Base-by-base conservation (phyloP, 495 filamentous ascomycete genomes). In the Neurospora hispaniola region DNA sequence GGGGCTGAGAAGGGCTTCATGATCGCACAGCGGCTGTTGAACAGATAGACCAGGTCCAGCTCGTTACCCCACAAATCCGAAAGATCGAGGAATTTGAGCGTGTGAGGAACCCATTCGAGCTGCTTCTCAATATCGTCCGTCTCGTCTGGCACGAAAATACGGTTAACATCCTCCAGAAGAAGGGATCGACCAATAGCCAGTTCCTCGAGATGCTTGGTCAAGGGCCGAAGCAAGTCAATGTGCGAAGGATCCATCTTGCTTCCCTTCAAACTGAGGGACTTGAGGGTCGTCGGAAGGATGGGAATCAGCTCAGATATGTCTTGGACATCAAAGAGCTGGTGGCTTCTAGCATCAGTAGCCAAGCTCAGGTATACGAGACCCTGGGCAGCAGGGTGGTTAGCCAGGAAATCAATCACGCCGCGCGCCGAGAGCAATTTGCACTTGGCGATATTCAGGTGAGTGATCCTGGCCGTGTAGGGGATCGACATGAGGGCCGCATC, bases 131-230 rank as follows among this genome's bases (percentile, higher is more conserved):
- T 71, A 42, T 79, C 73, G 39, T 74, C 71, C 31, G 73, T 62
- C 70, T 86, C 84, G 43, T 86, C 85, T 0, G 84, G 84, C 6
- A 84, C 75, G 69, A 90, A 86, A 0, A 91, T 79, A 12, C 79
- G 80, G 72, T 92, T 90, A 72, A 97, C 80, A 69, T 94, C 90
- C 35, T 81, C 77, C 8, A 91, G 81, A 2, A 88, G 85, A 12
- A 97, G 83, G 43, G 92, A 86, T 0, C 92, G 89, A 14, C 91
- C 92, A 20, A 96, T 79, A 10, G 92, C 89, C 40, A 97, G 82
- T 78, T 96, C 93, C 79, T 96, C 92, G 42, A 96, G 79, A 74
- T 94, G 91, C 79, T 93, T 93, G 35, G 91, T 92, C 73, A 95
- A 81, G 12, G 91, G 90, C n/a, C 84, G 81, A 40, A 97, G 80